Conservation (phyloP, 306 rosid species). For the Pterocarpus macrocarpus region DNA sequence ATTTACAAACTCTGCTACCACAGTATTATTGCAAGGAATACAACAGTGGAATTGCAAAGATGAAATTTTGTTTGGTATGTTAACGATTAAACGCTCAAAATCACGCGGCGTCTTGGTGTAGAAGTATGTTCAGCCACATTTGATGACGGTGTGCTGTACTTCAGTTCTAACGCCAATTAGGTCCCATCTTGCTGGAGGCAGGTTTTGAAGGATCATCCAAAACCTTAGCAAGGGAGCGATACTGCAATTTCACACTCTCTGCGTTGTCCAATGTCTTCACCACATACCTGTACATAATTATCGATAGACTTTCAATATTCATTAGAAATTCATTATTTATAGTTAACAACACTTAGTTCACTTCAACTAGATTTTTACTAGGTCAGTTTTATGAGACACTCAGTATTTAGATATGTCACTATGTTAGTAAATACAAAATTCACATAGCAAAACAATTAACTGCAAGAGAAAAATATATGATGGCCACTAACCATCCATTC, state of each 20-base stretch:
- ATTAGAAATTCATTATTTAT: neutral
- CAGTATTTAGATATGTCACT: conserved; percentile 22
- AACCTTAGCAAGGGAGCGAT: conserved; percentile 93
- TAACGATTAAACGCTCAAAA: conserved; percentile 6
- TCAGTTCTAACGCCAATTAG: conserved; percentile 76
- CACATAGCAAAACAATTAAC: conserved; percentile 39
- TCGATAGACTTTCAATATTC: neutral
- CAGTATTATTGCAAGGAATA: conserved; percentile 49
- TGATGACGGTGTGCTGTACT: conserved; percentile 3
- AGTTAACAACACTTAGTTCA: neutral
- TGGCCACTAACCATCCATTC: conserved; percentile 90
- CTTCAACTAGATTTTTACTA: conserved; percentile 2
- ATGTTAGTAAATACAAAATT: neutral
- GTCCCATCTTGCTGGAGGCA: conserved; percentile 70
- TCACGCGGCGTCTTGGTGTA: conserved; percentile 36
- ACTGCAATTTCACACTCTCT: conserved; percentile 98
- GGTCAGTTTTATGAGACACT: conserved; percentile 8
- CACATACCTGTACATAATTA: conserved; percentile 72
- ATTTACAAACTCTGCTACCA: conserved; percentile 48
- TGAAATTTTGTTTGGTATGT: conserved; percentile 33
- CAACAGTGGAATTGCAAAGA: conserved; percentile 40
- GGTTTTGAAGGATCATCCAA: conserved; percentile 70
- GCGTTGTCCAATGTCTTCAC: conserved; percentile 99
- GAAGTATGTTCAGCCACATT: conserved; percentile 2
- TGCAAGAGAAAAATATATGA: conserved; percentile 7